These are phyloP conservation scores for Rubus parviflorus DNA, from an alignment of 306 rosid species.

Conservation along the genomic window DNA sequence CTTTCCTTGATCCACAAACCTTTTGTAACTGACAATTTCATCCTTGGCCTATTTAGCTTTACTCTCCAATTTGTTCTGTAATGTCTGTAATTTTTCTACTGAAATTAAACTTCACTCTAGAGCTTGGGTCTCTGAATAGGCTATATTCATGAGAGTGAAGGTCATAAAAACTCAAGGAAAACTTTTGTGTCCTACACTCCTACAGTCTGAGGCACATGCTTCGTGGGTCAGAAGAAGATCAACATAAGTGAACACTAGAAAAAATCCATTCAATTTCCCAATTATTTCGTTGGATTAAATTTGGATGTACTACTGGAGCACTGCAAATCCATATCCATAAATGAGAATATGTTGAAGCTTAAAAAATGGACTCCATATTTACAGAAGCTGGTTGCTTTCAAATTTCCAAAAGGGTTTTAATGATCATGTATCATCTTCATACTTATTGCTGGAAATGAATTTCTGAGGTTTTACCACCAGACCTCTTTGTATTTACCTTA, in stretches of 20 bases:
- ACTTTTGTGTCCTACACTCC: background rate
- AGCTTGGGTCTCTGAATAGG: background rate
- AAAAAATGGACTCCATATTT: background rate
- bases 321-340: background rate
- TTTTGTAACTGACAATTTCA: slow-evolving; percentile 1
- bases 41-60: background rate
- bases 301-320: background rate
- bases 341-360: background rate
- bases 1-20: background rate
- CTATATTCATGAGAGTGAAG: background rate
- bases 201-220: background rate
- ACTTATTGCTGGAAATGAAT: background rate
- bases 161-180: background rate
- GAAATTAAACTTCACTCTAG: background rate
- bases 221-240: background rate
- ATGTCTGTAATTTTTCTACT: background rate
- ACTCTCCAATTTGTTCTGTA: background rate
- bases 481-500: background rate
- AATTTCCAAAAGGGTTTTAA: background rate
- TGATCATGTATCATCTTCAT: background rate
- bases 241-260: too few species aligned
- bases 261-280: background rate
- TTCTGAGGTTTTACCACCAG: background rate
- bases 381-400: background rate
- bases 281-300: background rate